Evolutionary conservation across 176 grass and related monocot species (phyloP).

Genomic region (Metroxylon sagu): DNA sequence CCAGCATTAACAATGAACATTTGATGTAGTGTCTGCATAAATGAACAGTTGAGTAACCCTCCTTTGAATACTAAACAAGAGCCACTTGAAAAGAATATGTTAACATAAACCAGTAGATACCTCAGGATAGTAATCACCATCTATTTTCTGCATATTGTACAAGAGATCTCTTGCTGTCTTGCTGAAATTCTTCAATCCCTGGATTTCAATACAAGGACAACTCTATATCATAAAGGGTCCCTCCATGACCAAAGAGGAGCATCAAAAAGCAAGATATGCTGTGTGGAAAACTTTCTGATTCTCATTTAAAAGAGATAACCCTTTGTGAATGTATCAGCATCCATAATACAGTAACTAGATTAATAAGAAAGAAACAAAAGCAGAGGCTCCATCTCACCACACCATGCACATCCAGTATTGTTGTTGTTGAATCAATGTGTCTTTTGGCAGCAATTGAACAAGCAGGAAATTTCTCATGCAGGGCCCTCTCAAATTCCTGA

Average conservation of each 20-base stretch:
- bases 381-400: constrained; percentile 48
- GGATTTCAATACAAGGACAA: constrained; percentile 10
- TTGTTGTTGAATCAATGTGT: constrained; percentile 76
- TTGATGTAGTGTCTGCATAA: constrained; percentile 88
- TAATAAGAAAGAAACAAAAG: neutral
- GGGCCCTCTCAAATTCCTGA: constrained; percentile 94
- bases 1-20: constrained; percentile 98
- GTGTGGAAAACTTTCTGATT: too few species aligned
- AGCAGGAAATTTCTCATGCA: constrained; percentile 87
- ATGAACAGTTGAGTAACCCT: neutral
- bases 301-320: too few species aligned
- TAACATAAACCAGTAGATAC: constrained; percentile 19
- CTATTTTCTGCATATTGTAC: constrained; percentile 83
- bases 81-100: too few species aligned
- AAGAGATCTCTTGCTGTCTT: constrained; percentile 85
- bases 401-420: constrained; percentile 92
- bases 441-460: constrained; percentile 93
- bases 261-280: too few species aligned
- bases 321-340: too few species aligned
- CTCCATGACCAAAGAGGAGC: too few species aligned
- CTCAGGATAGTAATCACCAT: constrained; percentile 95
- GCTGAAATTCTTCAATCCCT: constrained; percentile 96
- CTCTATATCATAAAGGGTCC: too few species aligned
- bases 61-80: too few species aligned
- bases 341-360: too few species aligned